Percentiles rank a stretch among this genome's conserved stretches.
Conservation (phyloP, 192 early-diverging fungal species). For the Umbelopsis vinacea region DNA sequence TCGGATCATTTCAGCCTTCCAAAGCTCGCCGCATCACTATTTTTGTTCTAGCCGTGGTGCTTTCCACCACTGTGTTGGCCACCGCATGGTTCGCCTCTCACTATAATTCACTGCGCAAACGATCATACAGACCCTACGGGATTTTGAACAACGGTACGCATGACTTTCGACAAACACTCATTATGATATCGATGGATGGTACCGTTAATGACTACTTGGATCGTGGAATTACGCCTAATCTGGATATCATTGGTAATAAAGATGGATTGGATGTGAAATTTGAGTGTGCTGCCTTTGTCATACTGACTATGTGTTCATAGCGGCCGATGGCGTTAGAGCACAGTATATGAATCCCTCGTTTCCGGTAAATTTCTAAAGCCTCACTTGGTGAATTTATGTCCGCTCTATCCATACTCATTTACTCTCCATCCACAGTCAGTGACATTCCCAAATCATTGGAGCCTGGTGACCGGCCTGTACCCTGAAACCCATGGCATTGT, state of each 20-base stretch:
- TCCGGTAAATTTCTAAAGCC: constrained; percentile 45
- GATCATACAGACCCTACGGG: not conserved
- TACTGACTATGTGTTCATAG: constrained; percentile 28
- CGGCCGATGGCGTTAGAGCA: constrained; percentile 53
- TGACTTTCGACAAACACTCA: constrained; percentile 65
- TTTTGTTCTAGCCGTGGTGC: not conserved
- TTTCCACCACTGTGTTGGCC: not conserved
- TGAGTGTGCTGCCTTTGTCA: not conserved
- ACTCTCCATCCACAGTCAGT: constrained; percentile 45
- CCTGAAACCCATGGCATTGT: constrained; percentile 94
- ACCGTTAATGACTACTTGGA: constrained; percentile 83
- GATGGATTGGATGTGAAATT: constrained; percentile 19
- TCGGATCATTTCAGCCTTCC: not conserved
- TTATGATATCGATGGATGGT: constrained; percentile 89
- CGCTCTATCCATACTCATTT: not conserved
- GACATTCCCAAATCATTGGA: constrained; percentile 95
- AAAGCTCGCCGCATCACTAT: not conserved
- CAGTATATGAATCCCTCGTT: constrained; percentile 74
- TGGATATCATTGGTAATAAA: constrained; percentile 66
- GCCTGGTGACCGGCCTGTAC: constrained; percentile 88
- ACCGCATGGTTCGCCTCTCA: not conserved
- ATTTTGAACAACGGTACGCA: constrained; percentile 71
- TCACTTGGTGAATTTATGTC: no score
- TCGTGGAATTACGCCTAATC: constrained; percentile 73
- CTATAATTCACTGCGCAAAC: constrained; percentile 10